Evolutionary conservation across 495 filamentous ascomycete species (phyloP).

Genomic region (Penicillium maclennaniae): DNA sequence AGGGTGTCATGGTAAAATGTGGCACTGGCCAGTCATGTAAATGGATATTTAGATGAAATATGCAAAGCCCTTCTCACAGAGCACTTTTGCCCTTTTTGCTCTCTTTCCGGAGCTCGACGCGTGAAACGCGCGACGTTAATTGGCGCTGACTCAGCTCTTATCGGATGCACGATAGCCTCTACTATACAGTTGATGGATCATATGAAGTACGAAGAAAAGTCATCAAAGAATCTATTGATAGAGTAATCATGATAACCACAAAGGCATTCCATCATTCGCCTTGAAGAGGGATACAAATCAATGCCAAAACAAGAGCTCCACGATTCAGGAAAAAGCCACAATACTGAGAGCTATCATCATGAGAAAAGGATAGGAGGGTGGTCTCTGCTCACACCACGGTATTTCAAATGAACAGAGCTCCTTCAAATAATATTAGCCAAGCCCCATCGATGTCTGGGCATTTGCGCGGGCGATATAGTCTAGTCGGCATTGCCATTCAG

Average conservation of each 20-base stretch:
- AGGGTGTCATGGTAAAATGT: conserved; percentile 26
- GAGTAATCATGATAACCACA: conserved; percentile 16
- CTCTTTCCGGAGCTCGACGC: conserved; percentile 12
- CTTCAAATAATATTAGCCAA: neutral
- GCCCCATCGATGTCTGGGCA: neutral
- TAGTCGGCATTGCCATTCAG: conserved; percentile 27
- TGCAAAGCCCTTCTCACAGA: neutral
- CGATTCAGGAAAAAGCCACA: neutral
- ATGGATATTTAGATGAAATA: neutral
- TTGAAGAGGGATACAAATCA: conserved; percentile 2
- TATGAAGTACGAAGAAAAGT: neutral
- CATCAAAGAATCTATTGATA: conserved; percentile 13
- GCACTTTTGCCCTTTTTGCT: neutral
- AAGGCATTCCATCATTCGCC: neutral
- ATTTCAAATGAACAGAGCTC: neutral
- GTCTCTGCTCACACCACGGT: neutral
- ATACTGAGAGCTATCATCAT: conserved; percentile 1
- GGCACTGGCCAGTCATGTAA: neutral
- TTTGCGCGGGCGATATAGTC: neutral
- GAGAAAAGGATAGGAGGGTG: conserved; percentile 3
- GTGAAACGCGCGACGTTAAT: conserved; percentile 24
- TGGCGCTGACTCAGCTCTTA: conserved; percentile 21
- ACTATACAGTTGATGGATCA: neutral
- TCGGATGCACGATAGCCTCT: neutral
- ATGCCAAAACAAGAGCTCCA: neutral